Percentiles rank a stretch among this genome's conserved stretches.
Evolutionary conservation across 441 rosid genomes (phyloP).

Genomic region (California macrophylla): DNA sequence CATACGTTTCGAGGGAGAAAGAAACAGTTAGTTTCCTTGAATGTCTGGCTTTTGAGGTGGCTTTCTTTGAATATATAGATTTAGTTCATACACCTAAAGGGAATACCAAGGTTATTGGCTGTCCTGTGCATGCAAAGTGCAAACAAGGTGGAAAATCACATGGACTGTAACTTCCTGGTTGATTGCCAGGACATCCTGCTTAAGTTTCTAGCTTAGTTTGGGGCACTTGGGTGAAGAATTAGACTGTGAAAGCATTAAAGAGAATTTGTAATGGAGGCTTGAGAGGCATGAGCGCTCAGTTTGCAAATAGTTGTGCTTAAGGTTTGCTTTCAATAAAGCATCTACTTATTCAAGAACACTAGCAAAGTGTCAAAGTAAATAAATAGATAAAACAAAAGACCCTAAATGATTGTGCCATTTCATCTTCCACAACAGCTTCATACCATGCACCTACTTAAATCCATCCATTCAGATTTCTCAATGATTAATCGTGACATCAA

Average conservation of each 20-base stretch:
- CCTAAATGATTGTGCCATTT: not conserved
- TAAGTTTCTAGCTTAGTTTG: not conserved
- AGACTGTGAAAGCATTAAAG: not conserved
- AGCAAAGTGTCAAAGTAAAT: not conserved
- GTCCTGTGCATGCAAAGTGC: too few relatives aligned
- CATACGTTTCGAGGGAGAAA: not conserved
- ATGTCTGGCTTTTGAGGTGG: not conserved
- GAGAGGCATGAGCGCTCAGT: not conserved
- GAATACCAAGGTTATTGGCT: not conserved
- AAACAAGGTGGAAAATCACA: not conserved
- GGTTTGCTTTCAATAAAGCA: not conserved
- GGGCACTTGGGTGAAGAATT: not conserved
- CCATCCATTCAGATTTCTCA: not conserved
- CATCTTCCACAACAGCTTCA: not conserved
- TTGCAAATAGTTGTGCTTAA: too few relatives aligned
- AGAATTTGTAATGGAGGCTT: not conserved
- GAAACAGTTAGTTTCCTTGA: not conserved
- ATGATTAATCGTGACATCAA: not conserved
- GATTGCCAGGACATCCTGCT: not conserved
- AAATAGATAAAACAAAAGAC: not conserved
- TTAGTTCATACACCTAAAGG: not conserved
- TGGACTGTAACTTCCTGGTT: not conserved
- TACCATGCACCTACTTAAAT: not conserved
- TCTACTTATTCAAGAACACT: not conserved
- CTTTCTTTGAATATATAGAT: not conserved